Evolutionary conservation across 208 protist species (phyloP).

Genomic region (Angomonas deanei): DNA sequence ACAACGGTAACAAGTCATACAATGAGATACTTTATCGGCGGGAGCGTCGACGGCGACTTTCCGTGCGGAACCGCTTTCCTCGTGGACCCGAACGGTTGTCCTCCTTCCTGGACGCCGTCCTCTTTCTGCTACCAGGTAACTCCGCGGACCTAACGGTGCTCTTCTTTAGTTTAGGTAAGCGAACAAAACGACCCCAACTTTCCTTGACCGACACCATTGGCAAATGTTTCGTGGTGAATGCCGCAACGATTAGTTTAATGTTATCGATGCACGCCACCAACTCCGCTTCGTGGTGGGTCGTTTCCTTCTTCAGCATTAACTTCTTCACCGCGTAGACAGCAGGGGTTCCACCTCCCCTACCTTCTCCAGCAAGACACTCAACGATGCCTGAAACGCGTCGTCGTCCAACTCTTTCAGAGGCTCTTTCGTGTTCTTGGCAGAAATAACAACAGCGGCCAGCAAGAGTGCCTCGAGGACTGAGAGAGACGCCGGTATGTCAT

Average conservation of each 20-base stretch:
- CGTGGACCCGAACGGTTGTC: too few species aligned
- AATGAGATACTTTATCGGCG: too few species aligned
- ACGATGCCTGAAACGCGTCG: conserved; percentile 43
- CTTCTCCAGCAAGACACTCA: conserved; percentile 14
- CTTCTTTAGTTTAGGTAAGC: conserved; percentile 26
- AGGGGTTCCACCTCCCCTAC: conserved; percentile 18
- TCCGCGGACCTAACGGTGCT: too few species aligned
- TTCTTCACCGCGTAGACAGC: conserved; percentile 47
- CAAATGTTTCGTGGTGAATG: conserved; percentile 58
- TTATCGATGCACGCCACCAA: conserved; percentile 50
- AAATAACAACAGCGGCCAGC: conserved; percentile 47
- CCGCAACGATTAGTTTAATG: conserved; percentile 44
- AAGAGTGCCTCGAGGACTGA: conserved; percentile 69
- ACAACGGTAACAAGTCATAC: too few species aligned
- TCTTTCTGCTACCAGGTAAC: neutral
- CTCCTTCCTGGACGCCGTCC: neutral
- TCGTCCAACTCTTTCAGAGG: conserved; percentile 64
- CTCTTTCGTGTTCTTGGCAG: conserved; percentile 45
- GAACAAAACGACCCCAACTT: conserved; percentile 51
- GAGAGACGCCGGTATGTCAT: conserved; percentile 36
- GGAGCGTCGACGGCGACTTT: conserved; percentile 10
- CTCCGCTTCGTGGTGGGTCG: conserved; percentile 40
- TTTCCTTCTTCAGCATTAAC: conserved; percentile 19
- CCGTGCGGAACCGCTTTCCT: neutral
- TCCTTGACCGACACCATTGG: conserved; percentile 55